Conservation (phyloP, 2,329 filamentous ascomycete species). For the Fusarium sp. region DNA sequence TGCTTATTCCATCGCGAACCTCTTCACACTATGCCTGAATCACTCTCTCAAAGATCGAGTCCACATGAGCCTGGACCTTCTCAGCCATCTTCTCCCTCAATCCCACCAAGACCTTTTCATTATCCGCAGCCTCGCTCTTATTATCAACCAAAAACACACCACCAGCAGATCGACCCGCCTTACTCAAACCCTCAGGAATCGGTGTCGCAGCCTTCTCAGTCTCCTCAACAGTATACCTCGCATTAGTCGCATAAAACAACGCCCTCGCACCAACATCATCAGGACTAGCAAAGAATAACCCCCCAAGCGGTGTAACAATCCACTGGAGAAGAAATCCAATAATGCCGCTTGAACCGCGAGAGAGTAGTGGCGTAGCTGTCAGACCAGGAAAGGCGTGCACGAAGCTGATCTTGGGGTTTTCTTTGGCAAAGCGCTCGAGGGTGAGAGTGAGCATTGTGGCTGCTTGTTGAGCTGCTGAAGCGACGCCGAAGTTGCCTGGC, state of each 20-base stretch:
- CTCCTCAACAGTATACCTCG: slow-evolving; percentile 22
- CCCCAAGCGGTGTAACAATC: slow-evolving; percentile 23
- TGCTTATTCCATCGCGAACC: accelerated
- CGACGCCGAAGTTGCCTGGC: slow-evolving; percentile 46
- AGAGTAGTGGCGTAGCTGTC: slow-evolving; percentile 34
- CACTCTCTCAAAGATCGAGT: not conserved
- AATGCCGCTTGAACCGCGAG: slow-evolving; percentile 35
- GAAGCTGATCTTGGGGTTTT: slow-evolving; percentile 52
- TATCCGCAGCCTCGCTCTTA: slow-evolving; percentile 26
- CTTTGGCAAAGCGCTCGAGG: slow-evolving; percentile 57
- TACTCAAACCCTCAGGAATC: not conserved
- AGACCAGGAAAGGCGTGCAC: slow-evolving; percentile 49
- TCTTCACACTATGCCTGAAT: not conserved
- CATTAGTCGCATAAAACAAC: slow-evolving; percentile 39
- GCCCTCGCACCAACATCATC: slow-evolving; percentile 35
- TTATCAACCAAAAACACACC: slow-evolving; percentile 25
- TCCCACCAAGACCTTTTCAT: slow-evolving; percentile 21
- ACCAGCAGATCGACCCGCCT: not conserved
- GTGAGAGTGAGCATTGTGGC: slow-evolving; percentile 60
- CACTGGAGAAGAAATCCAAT: slow-evolving; percentile 17
- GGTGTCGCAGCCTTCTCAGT: not conserved
- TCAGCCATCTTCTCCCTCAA: not conserved
- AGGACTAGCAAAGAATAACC: slow-evolving; percentile 14
- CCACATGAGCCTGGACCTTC: slow-evolving; percentile 1
- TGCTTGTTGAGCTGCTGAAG: slow-evolving; percentile 54